Conservation (phyloP, 805 yeast species). For the Sungouiozyma intestinalis region DNA sequence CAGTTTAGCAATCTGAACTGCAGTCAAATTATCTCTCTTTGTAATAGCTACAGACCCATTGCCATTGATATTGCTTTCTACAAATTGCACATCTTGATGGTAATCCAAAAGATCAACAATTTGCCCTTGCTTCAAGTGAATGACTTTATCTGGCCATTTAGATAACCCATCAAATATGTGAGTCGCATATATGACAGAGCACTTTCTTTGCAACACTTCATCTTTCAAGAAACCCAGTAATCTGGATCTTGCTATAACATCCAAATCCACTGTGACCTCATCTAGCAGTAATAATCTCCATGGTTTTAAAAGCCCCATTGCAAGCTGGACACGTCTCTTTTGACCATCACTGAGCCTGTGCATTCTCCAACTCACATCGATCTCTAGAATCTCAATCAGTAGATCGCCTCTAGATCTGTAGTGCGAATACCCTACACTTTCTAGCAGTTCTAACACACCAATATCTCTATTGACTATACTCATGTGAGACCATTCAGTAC, state of each 20-base stretch:
- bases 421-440: constrained; percentile 73
- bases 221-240: constrained; percentile 55
- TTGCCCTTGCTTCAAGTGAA: constrained; percentile 66
- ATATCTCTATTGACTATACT: constrained; percentile 85
- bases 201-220: constrained; percentile 62
- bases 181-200: constrained; percentile 85
- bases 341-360: constrained; percentile 89
- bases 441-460: constrained; percentile 67
- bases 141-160: constrained; percentile 76
- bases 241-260: constrained; percentile 77
- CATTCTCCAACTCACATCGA: constrained; percentile 89
- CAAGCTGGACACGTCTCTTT: constrained; percentile 84
- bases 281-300: constrained; percentile 84
- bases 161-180: constrained; percentile 95
- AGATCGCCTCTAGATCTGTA: constrained; percentile 67
- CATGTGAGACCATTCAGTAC: constrained; percentile 96
- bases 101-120: constrained; percentile 31
- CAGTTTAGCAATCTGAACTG: constrained; percentile 22
- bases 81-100: constrained; percentile 27
- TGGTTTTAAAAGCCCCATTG: constrained; percentile 86
- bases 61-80: constrained; percentile 7
- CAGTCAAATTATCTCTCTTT: constrained; percentile 1
- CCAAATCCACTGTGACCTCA: constrained; percentile 94
- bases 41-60: constrained; percentile 15
- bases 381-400: constrained; percentile 68